A percentile compares a stretch with the other conserved stretches of the same genome.
These are phyloP conservation scores for Gonapodya sp. DNA, from an alignment of 192 early-diverging fungal genomes.

Conservation along the genomic window DNA sequence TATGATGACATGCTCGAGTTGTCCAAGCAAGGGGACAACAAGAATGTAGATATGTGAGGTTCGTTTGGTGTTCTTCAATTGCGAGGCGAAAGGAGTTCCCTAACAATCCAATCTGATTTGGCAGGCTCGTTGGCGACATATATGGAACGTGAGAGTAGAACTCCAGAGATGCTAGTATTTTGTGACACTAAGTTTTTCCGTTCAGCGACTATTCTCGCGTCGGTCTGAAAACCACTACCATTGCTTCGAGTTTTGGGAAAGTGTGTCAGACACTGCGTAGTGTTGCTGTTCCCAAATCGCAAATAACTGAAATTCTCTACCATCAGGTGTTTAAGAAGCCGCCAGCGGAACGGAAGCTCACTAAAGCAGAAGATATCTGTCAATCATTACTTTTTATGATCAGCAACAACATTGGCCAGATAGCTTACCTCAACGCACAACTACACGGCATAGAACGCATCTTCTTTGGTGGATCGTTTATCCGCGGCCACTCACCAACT, in stretches of 20 bases:
- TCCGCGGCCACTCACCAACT: slow-evolving; percentile 89
- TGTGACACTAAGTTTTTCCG: too few species aligned
- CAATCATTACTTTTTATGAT: slow-evolving; percentile 90
- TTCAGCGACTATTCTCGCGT: slow-evolving; percentile 73
- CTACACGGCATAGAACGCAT: slow-evolving; percentile 78
- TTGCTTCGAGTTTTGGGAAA: slow-evolving; percentile 92
- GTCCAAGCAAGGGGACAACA: slow-evolving; percentile 84
- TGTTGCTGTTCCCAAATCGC: not conserved
- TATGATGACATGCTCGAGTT: slow-evolving; percentile 81
- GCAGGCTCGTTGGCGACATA: slow-evolving; percentile 89
- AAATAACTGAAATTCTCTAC: not conserved
- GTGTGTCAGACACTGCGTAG: too few species aligned
- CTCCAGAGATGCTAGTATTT: too few species aligned
- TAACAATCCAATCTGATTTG: slow-evolving; percentile 11
- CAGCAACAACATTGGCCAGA: slow-evolving; percentile 98
- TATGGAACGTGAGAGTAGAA: slow-evolving; percentile 47
- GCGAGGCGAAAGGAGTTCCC: not conserved
- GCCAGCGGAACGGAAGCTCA: slow-evolving; percentile 47
- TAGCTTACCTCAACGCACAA: slow-evolving; percentile 93
- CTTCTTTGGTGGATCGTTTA: slow-evolving; percentile 98
- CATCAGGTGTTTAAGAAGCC: slow-evolving; percentile 61
- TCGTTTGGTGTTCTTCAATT: slow-evolving; percentile 24
- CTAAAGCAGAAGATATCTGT: slow-evolving; percentile 68
- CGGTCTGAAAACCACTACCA: slow-evolving; percentile 85
- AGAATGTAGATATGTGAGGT: slow-evolving; percentile 49